Evolutionary conservation across 148 eudicot genomes (phyloP), one percentile per base, ranked within the genome.

Genomic region (Rhododendron kiyosumense): DNA sequence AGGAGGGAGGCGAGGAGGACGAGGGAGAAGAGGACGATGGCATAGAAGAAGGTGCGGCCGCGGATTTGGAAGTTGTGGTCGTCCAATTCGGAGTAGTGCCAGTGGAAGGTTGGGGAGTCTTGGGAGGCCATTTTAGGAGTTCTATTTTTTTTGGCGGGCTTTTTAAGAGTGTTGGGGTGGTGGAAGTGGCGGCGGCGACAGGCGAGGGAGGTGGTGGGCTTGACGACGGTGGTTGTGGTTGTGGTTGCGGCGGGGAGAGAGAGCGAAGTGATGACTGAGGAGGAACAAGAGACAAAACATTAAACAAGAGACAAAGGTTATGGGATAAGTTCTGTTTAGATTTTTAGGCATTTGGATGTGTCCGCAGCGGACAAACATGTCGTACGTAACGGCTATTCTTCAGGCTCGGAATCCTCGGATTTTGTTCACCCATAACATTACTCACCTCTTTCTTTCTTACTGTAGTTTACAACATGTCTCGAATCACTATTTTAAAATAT

Each of bases 61-160:
- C 89, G 94, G 85, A 95, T 91, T 87, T 93, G 85, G 88, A 95
- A 95, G 91, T 90, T 91, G 18, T 84, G 69, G 89, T 94, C 94
- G 86, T 94, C 95, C 78, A 91, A 89, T 45, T 91, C 92, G 36
- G 92, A 75, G 94, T 92, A 91, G 89, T 90, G 95, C 98, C 96
- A 94, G 87, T 92, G 94, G 61, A 91, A 92, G 2, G 89, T 14
- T 30, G 83, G 88, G 2, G 94, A 81, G 26, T 86, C 87, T 45
- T 88, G 92, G 26, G 76, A 73, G 8, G 83, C 78, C 32, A 81
- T 80, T 65, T 65, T 8, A 59, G 67, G 26, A 59, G n/a, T 22
- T 59, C 22, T 18, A 18, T 17, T 18, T 2, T 51, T 52, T 52
- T 15, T 52, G 59, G 59, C 59, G 91, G 92, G 76, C 10, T 11